These are phyloP conservation scores for Aphanomyces euteiches DNA, from an alignment of 352 stramenopile species.

Conservation along the genomic window DNA sequence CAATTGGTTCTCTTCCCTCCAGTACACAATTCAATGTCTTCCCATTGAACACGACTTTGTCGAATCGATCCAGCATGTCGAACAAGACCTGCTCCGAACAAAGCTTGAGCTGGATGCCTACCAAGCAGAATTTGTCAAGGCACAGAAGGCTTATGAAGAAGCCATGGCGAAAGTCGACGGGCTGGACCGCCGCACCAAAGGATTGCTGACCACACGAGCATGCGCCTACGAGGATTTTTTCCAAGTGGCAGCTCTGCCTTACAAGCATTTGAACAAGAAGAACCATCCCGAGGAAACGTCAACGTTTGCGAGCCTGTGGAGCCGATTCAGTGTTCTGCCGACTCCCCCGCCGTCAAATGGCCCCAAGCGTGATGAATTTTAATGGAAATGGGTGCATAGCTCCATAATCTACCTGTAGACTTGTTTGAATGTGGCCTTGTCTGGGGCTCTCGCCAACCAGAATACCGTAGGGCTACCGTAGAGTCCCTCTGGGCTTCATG, in stretches of 20 bases:
- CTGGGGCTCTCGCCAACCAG: too few relatives aligned
- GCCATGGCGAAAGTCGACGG: slow-evolving; percentile 61
- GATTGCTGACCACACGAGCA: slow-evolving; percentile 62
- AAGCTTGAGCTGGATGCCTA: slow-evolving; percentile 72
- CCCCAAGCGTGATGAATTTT: slow-evolving; percentile 29
- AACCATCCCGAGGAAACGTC: neutral
- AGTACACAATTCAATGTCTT: slow-evolving; percentile 81
- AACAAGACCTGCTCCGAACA: slow-evolving; percentile 68
- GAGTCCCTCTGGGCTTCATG: too few relatives aligned
- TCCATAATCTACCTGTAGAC: too few relatives aligned
- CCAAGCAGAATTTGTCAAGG: slow-evolving; percentile 74
- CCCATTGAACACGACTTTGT: slow-evolving; percentile 39
- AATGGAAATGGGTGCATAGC: neutral
- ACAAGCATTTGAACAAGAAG: slow-evolving; percentile 17
- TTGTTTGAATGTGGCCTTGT: too few relatives aligned
- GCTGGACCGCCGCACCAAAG: slow-evolving; percentile 68
- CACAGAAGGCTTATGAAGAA: slow-evolving; percentile 78
- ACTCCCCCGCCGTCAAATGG: neutral
- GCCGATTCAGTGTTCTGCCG: slow-evolving; percentile 14
- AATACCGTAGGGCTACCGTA: too few relatives aligned
- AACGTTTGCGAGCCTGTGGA: slow-evolving; percentile 17
- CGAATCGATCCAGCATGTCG: slow-evolving; percentile 56
- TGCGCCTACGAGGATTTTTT: slow-evolving; percentile 56
- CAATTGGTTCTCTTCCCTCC: slow-evolving; percentile 84
- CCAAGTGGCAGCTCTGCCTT: slow-evolving; percentile 7